Evolutionary conservation across 208 protist genomes (phyloP), one percentile per base, ranked within the genome.

Genomic region (Leptomonas seymouri): DNA sequence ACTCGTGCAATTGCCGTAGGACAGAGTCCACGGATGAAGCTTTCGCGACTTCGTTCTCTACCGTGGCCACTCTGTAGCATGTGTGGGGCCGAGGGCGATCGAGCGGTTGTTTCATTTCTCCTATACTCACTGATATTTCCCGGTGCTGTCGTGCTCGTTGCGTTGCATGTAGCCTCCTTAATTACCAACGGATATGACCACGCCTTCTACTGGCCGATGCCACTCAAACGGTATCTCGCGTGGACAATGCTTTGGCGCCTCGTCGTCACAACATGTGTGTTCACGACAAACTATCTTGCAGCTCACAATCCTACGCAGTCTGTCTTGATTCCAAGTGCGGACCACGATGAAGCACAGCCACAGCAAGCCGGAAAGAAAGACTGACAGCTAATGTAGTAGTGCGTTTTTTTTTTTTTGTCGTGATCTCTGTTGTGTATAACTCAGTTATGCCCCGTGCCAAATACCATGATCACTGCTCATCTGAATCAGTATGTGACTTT

Each of bases 161-260:
- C 30, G 2, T 42, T 85, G 20, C 68, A 85, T 39, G 21, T 65
- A 8, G 31, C 74, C 12, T 82, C 76, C 54, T 45, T 76, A 28
- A 21, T 56, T 20, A 61, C 75, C 0, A 81, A 84, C 27, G 74
- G 74, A 1, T 25, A 60, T n/a, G 59, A 74, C 23, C 62, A 74
- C 25, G 69, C 67, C 11, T 34, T 80, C 21, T 50, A 71, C 30
- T 85, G 80, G 80, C 67, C 58, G 36, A 74, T 85, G 57, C 78
- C 78, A n/a, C 45, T 77, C 25, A 25, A 82, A 27, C 39, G 59
- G 20, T 78, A 82, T 46, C 49, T 83, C 14, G 67, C 71, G 7
- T 77, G 71, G 71, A 71, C 71, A 20, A 79, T 75, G 74, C 55
- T 82, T 34, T 85, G 80, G 80, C 67, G 73, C 14, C 65, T 82